Base-by-base conservation (phyloP, 768 basidiomycete genomes). In the Scleroderma bovista region DNA sequence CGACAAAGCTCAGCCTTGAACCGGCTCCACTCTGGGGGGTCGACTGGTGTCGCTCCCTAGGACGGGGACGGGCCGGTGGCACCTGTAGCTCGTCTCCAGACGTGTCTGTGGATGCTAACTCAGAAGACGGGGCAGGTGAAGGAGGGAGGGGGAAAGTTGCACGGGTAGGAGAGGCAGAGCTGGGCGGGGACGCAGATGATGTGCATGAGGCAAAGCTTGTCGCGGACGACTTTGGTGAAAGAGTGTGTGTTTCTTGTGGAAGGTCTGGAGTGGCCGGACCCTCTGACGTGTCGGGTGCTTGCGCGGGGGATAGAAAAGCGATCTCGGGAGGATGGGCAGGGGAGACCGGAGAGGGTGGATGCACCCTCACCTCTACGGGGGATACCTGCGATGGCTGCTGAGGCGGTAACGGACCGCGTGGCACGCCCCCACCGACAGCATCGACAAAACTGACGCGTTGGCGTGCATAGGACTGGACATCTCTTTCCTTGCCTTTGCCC, bases 141-240 rank as follows among this genome's bases (percentile, higher is more conserved):
- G 19, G 15, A 40, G 39, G 39, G 39, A 19, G 20, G 20, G 19
- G 17, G 39, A 40, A 20, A 15, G 39, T 19, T 23, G 23, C 11
- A 40, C 19, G 23, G 13, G 39, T 13, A 11, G 39, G 39, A 15
- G 39, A 40, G 13, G 39, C 19, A 40, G 39, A 22, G 11, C 17
- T 39, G 6, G 17, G n/a, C 4, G 10, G n/a, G 38, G 19, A 40
- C 19, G 16, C 42, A 16, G 61, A 58, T 0, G 48, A 38, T 17
- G 44, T 20, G 20, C 60, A 10, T 6, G 65, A 66, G 20, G 51
- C 58, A 36, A 66, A 66, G 2, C 60, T 66, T 36, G 54, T 54
- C 1, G 57, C 17, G 7, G 66, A 66, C 4, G 66, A 66, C 34
- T 60, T 66, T 7, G 60, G 57, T 8, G 65, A 66, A 38, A 66